phyloP scores from a whole-genome alignment of 495 filamentous ascomycete genomes.

The Xanthoparmelia taractica region DNA sequence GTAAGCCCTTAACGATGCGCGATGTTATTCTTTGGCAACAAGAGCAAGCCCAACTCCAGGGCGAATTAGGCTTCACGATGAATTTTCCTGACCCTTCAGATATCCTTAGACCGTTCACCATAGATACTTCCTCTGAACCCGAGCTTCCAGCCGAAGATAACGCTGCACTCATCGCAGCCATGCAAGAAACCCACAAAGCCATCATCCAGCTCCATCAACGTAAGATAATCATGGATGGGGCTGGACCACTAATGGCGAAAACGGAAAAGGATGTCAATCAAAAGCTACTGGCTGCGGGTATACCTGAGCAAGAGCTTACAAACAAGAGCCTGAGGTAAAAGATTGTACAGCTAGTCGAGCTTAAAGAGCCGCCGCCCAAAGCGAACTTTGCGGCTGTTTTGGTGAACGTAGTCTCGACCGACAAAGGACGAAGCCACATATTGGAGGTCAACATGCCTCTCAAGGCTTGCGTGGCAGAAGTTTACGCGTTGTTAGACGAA shows the following conservation, averaged over 20 bases:
- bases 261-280: background rate
- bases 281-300: constrained; percentile 1
- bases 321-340: background rate
- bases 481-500: constrained; percentile 3
- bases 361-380: background rate
- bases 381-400: background rate
- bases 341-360: constrained; percentile 8
- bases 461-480: background rate
- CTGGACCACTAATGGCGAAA: background rate
- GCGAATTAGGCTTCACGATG: constrained; percentile 9
- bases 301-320: no score
- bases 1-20: background rate
- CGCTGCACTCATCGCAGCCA: background rate
- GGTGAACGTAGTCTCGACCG: background rate
- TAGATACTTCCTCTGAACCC: background rate
- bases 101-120: background rate
- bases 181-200: background rate
- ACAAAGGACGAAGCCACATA: background rate
- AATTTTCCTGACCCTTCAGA: constrained; percentile 11
- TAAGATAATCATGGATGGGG: background rate
- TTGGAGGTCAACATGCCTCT: constrained; percentile 3
- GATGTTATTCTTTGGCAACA: background rate
- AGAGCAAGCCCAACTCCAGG: background rate
- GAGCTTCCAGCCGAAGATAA: background rate
- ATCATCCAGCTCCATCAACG: background rate